Base-by-base conservation (phyloP, 768 basidiomycete genomes). In the Amanita fuliginea region DNA sequence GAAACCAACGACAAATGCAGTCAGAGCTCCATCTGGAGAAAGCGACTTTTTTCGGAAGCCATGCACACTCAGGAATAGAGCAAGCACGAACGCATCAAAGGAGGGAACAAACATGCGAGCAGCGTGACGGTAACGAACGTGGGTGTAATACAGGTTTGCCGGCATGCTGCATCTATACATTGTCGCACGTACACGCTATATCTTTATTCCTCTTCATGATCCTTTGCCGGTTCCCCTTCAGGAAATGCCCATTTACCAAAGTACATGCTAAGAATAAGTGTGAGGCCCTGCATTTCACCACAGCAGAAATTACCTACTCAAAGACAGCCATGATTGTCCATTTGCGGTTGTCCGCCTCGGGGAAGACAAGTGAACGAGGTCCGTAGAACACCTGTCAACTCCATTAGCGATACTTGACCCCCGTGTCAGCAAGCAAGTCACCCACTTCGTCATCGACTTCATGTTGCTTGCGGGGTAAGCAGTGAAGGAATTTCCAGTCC, bases 321-420 rank as follows among this genome's bases (percentile, higher is more conserved):
- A 96, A 95, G 9, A 78, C 64, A 11, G 92, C 89, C 82, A 94
- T 90, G 57, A 83, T 95, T 0, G 93, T 93, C 94, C 92, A 95
- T 63, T 93, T 94, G 51, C 95, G 78, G 70, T 99, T 99, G 68
- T 97, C 94, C 0, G 92, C 84, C 66, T 93, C 93, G 13, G 80
- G 84, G 76, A 93, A 99, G 10, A 86, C 95, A 40, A 96, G 77
- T 13, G 88, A 92, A 41, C 93, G 81, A 33, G 84, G 78, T 6
- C 93, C 90, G 61, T 97, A 96, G 63, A 97, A 97, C 14, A 98
- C 86, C 86, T 87, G 53, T 32, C 16, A 7, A 10, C 4, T 26
- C 3, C 6, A 28, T 43, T 19, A 14, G 14, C 19, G 28, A 6
- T 13, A 32, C 4, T 3, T 9, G 33, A 32, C n/a, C 21, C 26